phyloP scores from a whole-genome alignment of 208 protist genomes.

The Porcisia hertigi region DNA sequence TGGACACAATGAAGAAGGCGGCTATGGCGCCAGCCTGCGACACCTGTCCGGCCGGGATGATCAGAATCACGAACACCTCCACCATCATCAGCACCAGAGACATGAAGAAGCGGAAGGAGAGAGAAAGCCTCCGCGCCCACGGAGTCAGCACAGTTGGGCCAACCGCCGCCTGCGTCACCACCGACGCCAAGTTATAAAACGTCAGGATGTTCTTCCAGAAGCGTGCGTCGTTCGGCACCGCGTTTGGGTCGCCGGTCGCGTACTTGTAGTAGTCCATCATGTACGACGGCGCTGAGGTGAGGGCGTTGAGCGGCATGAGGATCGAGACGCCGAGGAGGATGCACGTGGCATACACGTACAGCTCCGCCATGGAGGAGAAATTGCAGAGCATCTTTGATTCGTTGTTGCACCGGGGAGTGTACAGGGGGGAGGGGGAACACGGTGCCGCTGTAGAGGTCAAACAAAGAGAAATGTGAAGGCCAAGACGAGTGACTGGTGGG shows the following conservation, averaged over 20 bases:
- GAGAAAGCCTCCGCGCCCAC: slow-evolving; percentile 48
- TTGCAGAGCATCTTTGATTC: slow-evolving; percentile 27
- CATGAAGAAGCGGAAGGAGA: slow-evolving; percentile 54
- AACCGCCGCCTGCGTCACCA: slow-evolving; percentile 66
- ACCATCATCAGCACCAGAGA: slow-evolving; percentile 64
- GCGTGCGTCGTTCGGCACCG: slow-evolving; percentile 38
- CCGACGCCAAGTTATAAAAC: slow-evolving; percentile 79
- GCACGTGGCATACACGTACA: slow-evolving; percentile 79
- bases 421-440: background rate
- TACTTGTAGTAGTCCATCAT: slow-evolving; percentile 88
- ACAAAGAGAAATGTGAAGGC: background rate
- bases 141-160: slow-evolving; percentile 70
- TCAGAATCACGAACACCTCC: slow-evolving; percentile 63
- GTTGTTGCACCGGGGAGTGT: background rate
- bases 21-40: slow-evolving; percentile 59
- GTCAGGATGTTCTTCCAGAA: slow-evolving; percentile 82
- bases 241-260: slow-evolving; percentile 50
- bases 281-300: slow-evolving; percentile 81
- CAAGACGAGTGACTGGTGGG: no score
- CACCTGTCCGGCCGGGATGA: slow-evolving; percentile 51
- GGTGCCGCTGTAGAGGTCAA: background rate
- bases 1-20: slow-evolving; percentile 64
- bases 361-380: slow-evolving; percentile 48
- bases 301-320: slow-evolving; percentile 89
- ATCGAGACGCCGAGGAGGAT: slow-evolving; percentile 81